Evolutionary conservation across 805 yeast genomes (phyloP), one percentile per base, ranked within the genome.

Genomic region (Naumovozyma castellii): DNA sequence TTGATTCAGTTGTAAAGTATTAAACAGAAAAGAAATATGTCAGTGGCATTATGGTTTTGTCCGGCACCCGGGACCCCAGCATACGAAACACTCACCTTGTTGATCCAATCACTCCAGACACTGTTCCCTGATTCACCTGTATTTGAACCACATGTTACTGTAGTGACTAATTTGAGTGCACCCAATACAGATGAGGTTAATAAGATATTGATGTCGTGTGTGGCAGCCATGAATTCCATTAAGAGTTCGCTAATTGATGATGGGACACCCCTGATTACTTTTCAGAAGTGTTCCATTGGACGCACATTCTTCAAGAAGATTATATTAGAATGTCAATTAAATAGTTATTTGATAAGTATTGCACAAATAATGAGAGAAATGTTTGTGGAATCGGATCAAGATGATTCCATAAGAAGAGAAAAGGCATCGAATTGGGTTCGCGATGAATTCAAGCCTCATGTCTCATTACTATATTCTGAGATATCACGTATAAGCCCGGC

Each of bases 71-170:
- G 71, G 35, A 60, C 79, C 3, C 69, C 70, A 27, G 62, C 79
- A 17, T 58, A 72, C 49, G 84, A 78, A 37, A 73, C 75, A 36
- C 57, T 84, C 17, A 62, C 65, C 12, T 73, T 81, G 15, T 64
- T 80, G 29, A 78, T 80, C 58, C 64, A 71, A n/a, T 78, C 86
- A 8, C 58, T 84, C 28, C 73, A 72, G 33, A 79, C 88, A 1
- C 62, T 82, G n/a, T 81, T 84, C 51, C 82, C 83, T 9, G 80
- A 77, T 38, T 77, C 86, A 1, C 81, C 82, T 2, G 56, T 52
- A 22, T 78, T 83, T 49, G 82, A 75, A 45, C 94, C 94, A 3
- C 94, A 84, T 54, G 68, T 84, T 28, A 84, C 94, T 1, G 68
- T 84, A 19, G 76, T 86, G 2, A 70, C 85, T n/a, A 71, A 75